These are phyloP conservation scores for Claviceps cyperi DNA, from an alignment of 2,329 filamentous ascomycete species.

Conservation along the genomic window DNA sequence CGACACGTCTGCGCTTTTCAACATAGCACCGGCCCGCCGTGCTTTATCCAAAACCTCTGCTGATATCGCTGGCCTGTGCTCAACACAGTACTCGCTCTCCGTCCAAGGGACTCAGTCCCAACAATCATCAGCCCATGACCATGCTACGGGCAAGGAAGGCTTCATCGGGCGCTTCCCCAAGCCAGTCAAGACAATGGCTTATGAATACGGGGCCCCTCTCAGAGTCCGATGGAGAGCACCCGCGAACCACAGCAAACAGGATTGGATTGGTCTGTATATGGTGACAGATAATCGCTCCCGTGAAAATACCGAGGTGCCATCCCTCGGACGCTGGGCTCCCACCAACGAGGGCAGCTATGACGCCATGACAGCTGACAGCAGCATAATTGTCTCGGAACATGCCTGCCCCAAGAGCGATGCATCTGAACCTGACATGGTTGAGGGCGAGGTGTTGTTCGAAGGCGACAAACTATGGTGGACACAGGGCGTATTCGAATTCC, in stretches of 20 bases:
- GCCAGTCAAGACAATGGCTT: conserved; percentile 57
- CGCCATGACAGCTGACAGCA: conserved; percentile 56
- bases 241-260: conserved; percentile 70
- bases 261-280: conserved; percentile 95
- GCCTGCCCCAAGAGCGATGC: conserved; percentile 36
- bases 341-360: conserved; percentile 67
- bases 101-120: conserved; percentile 52
- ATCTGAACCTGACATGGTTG: conserved; percentile 44
- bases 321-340: conserved; percentile 78
- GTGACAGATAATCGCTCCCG: conserved; percentile 85
- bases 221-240: conserved; percentile 84
- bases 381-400: conserved; percentile 58
- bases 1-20: conserved; percentile 78
- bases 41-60: conserved; percentile 67
- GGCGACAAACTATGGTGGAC: conserved; percentile 98
- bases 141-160: conserved; percentile 59
- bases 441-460: conserved; percentile 73
- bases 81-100: conserved; percentile 64
- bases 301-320: conserved; percentile 69
- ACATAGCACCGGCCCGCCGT: conserved; percentile 73
- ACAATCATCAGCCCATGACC: conserved; percentile 36
- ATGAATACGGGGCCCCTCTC: conserved; percentile 84
- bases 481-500: conserved; percentile 88
- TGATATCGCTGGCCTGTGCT: conserved; percentile 66
- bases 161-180: conserved; percentile 53